Conservation (phyloP, 108 stramenopile species). For the Skeletonema marinoi region DNA sequence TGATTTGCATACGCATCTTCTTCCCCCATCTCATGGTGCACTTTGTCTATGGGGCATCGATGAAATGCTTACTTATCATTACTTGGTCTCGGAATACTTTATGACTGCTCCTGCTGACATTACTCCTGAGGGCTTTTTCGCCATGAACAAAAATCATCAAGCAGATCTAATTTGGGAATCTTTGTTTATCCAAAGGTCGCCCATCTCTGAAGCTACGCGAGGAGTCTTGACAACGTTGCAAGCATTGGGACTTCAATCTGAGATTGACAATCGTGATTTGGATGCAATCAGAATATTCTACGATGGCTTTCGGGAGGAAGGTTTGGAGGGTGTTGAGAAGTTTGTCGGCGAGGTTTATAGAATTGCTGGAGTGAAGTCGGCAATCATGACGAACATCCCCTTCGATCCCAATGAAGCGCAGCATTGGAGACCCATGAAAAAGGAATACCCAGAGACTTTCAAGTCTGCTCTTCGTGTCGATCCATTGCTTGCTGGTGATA, state of each 20-base stretch:
- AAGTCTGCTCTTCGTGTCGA: conserved; percentile 90
- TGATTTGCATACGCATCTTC: conserved; percentile 92
- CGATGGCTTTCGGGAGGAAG: conserved; percentile 46
- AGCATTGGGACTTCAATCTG: conserved; percentile 56
- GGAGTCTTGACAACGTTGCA: conserved; percentile 82
- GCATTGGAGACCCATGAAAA: conserved; percentile 74
- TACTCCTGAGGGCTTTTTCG: conserved; percentile 66
- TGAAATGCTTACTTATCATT: conserved; percentile 92
- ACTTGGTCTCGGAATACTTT: conserved; percentile 90
- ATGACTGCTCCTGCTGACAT: conserved; percentile 76
- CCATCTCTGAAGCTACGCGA: conserved; percentile 87
- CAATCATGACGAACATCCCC: conserved; percentile 94
- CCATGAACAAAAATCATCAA: conserved; percentile 58
- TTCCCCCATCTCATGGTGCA: conserved; percentile 83
- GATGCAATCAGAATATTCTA: conserved; percentile 68
- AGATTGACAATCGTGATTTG: conserved; percentile 64
- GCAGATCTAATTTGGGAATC: conserved; percentile 86
- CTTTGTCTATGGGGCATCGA: conserved; percentile 91
- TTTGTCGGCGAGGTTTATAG: conserved; percentile 64
- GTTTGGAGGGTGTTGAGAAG: conserved; percentile 50
- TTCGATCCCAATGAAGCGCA: conserved; percentile 77
- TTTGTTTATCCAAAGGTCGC: conserved; percentile 78
- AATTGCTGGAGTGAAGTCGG: conserved; percentile 73
- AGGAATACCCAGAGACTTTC: conserved; percentile 63
- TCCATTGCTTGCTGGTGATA: conserved; percentile 84